Evolutionary conservation across 2,329 filamentous ascomycete species (phyloP), one percentile per base, ranked within the genome.

Genomic region (Cladosporium sp.): DNA sequence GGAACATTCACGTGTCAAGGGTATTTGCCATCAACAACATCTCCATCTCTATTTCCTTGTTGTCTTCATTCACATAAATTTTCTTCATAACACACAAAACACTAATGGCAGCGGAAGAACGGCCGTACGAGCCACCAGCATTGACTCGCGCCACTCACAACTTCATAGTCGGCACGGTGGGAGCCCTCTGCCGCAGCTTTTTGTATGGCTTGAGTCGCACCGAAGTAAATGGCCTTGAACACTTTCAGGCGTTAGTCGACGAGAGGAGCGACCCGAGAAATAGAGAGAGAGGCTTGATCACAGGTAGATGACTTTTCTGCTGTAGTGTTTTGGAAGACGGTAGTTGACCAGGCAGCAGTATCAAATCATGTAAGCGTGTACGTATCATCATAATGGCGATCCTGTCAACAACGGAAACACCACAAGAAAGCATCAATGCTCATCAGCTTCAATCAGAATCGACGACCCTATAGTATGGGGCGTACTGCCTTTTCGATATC

Each of bases 401-500:
- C 8, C 4, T 54, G 51, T 46, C 39, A 43, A 8, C n/a, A 46
- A 5, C 39, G 3, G 13, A 23, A 5, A 25, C 39, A n/a, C 26
- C 30, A 57, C 6, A 34, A 14, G 26, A n/a, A 10, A 26, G 51
- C 2, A 16, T 30, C 16, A 21, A 43, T 25, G 36, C 25, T 68
- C 63, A 71, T 65, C 67, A 60, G 60, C 71, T 70, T 57, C 69
- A 46, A 69, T 69, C 76, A 97, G 94, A 66, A 81, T 98, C 72
- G 95, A 99, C 79, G 95, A 99, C 80, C 95, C 95, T 28, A 80
- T 98, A 66, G 88, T 97, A 71, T 99, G 94, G 94, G 95, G 94
- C 21, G 87, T 92, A 39, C 81, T 99, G 4, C 95, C 95, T 1
- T 77, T 91, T 54, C 84, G 85, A 58, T 92, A 95, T 74, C 81